Conservation (phyloP, 768 basidiomycete genomes). For the Suillus occidentalis region DNA sequence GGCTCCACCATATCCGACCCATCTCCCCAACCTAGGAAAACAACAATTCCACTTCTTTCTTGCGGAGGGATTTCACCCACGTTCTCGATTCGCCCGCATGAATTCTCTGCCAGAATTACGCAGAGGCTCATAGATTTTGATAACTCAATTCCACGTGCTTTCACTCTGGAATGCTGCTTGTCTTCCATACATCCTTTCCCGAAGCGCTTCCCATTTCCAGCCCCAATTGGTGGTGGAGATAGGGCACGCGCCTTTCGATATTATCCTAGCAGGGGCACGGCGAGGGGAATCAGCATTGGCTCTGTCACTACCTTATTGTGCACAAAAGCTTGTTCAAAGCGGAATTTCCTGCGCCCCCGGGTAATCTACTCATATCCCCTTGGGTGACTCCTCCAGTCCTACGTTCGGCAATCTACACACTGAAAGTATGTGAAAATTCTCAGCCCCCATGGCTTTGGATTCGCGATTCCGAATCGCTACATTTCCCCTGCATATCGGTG, state of each 20-base stretch:
- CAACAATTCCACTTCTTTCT: constrained; percentile 60
- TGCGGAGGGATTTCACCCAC: constrained; percentile 52
- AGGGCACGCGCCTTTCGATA: constrained; percentile 56
- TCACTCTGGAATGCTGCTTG: constrained; percentile 74
- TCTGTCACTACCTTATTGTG: constrained; percentile 53
- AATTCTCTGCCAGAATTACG: constrained; percentile 44
- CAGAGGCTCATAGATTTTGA: constrained; percentile 48
- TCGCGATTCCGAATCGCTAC: constrained; percentile 49
- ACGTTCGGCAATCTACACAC: constrained; percentile 20
- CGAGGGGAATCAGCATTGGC: constrained; percentile 63
- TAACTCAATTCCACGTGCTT: constrained; percentile 44
- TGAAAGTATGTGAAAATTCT: constrained; percentile 31
- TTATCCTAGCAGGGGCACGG: constrained; percentile 72
- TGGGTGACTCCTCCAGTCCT: constrained; percentile 46
- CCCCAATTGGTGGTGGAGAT: constrained; percentile 63
- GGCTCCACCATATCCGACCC: constrained; percentile 32
- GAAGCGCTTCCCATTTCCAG: constrained; percentile 63
- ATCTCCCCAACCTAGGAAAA: constrained; percentile 46
- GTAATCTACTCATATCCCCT: constrained; percentile 53
- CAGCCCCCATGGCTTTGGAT: constrained; percentile 47
- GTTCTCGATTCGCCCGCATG: constrained; percentile 59
- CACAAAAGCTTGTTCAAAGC: constrained; percentile 40
- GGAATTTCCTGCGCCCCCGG: constrained; percentile 35
- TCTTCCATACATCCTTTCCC: constrained; percentile 44
- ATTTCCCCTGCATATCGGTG: constrained; percentile 56